Evolutionary conservation across 73 alveolate genomes (phyloP).

Genomic region (Durusdinium trenchii): DNA sequence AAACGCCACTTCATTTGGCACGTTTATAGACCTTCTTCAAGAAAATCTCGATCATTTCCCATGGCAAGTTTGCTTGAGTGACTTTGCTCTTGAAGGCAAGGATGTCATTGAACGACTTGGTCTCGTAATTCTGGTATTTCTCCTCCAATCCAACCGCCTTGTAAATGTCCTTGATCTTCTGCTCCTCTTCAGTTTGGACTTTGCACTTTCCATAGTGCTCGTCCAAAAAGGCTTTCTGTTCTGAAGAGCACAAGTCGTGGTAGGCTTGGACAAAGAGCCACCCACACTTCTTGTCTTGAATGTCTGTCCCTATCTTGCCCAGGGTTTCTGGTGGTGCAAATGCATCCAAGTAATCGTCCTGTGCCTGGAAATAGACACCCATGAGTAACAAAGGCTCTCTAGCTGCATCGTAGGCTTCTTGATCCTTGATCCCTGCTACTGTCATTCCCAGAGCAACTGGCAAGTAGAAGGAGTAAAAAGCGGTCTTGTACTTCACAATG

Average conservation of each 20-base stretch:
- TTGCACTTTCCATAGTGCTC: conserved; percentile 94
- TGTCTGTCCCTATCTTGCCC: conserved; percentile 81
- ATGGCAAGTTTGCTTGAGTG: conserved; percentile 27
- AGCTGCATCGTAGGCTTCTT: conserved; percentile 68
- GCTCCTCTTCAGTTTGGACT: conserved; percentile 77
- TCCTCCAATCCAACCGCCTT: conserved; percentile 52
- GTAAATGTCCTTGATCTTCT: conserved; percentile 86
- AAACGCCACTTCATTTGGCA: conserved; percentile 1
- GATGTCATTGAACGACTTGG: conserved; percentile 66
- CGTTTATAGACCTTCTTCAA: conserved; percentile 87
- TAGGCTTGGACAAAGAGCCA: conserved; percentile 95
- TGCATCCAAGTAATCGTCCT: conserved; percentile 94
- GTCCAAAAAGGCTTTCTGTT: conserved; percentile 63
- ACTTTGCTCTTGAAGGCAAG: conserved; percentile 51
- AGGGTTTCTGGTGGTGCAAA: conserved; percentile 78
- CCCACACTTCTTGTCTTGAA: conserved; percentile 92
- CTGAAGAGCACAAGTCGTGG: conserved; percentile 65
- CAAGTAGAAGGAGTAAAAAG: conserved; percentile 91
- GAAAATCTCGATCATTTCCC: conserved; percentile 80
- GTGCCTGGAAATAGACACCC: conserved; percentile 89
- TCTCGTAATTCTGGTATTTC: conserved; percentile 53
- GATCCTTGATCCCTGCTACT: conserved; percentile 67
- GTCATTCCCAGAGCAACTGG: conserved; percentile 93
- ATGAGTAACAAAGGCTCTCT: conserved; percentile 65
- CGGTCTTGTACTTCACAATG: conserved; percentile 92